Evolutionary conservation across 257 asterid genomes (phyloP), one percentile per base, ranked within the genome.

Genomic region (Salvia rosmarinus): DNA sequence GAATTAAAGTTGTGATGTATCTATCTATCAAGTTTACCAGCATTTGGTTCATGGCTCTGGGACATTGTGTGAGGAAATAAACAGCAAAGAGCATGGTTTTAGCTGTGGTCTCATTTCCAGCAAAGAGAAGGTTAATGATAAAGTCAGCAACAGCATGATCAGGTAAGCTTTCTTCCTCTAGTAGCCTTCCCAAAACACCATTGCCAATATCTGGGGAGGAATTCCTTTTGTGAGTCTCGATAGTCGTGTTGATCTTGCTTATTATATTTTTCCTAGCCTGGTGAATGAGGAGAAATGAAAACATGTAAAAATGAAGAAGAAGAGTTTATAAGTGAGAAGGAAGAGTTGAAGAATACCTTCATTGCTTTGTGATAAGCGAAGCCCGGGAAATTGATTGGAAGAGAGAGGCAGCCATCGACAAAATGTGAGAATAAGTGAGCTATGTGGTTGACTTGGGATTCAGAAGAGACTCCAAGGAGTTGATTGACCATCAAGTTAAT

Each of bases 61-160:
- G 95, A 68, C 89, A 88, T 30, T 81, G 95, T 75, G 90, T 80
- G 70, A 92, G 89, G 88, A 86, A 92, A 80, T 87, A 88, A 64
- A 92, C 87, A 64, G 98, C 89, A 71, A 90, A 88, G 57, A 90
- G 88, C 97, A 90, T 92, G 72, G 97, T 92, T 79, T 92, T 90
- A 63, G 98, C 89, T 0, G 98, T 90, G 4, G 98, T 92, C 72
- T 92, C 98, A 51, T 90, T 92, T 23, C 97, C 98, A n/a, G 98
- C 98, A 51, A 92, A 92, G 60, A 92, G 86, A 71, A 90, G 96
- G 78, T 90, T 92, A 70, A 92, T 90, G 9, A 90, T 88, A 74
- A 92, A 90, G 85, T 92, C 97, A 9, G 93, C 95, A 44, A 88
- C 85, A 30, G 84, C 87, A 20, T 85, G 89, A 74, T 92, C 96